Evolutionary conservation across 768 basidiomycete species (phyloP).

Genomic region (Clitopilus hobsonii): DNA sequence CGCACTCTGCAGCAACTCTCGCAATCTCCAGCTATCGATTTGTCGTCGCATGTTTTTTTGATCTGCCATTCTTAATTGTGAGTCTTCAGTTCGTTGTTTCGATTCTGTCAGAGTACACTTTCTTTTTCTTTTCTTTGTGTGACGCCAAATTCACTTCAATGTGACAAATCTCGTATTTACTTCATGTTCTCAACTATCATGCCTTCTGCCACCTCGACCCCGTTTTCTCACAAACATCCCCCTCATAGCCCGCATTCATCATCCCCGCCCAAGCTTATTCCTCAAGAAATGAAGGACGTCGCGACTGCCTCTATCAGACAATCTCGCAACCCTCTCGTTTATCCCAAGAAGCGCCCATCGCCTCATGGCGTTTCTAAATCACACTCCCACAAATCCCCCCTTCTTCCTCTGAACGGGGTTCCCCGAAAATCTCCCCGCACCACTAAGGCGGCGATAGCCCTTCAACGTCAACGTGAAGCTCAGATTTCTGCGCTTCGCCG

Average conservation of each 20-base stretch:
- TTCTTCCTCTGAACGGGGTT: slow-evolving; percentile 44
- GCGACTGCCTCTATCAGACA: slow-evolving; percentile 53
- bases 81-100: slow-evolving; percentile 26
- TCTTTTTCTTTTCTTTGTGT: slow-evolving; percentile 5
- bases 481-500: slow-evolving; percentile 66
- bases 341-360: slow-evolving; percentile 84
- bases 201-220: slow-evolving; percentile 18
- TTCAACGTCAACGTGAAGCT: slow-evolving; percentile 65
- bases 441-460: slow-evolving; percentile 52
- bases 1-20: not conserved
- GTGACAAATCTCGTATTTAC: slow-evolving; percentile 2
- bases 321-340: slow-evolving; percentile 60
- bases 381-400: slow-evolving; percentile 47
- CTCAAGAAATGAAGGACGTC: slow-evolving; percentile 74
- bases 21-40: slow-evolving; percentile 12
- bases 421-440: slow-evolving; percentile 63
- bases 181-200: slow-evolving; percentile 11
- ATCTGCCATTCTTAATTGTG: slow-evolving; percentile 16
- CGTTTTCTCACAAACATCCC: slow-evolving; percentile 17
- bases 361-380: slow-evolving; percentile 70
- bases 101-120: slow-evolving; percentile 6
- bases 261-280: slow-evolving; percentile 35
- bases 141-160: slow-evolving; percentile 10
- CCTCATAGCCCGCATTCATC: slow-evolving; percentile 37
- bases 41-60: slow-evolving; percentile 35